Evolutionary conservation across 2,329 filamentous ascomycete species (phyloP).

Genomic region (Cladosporium cucumerinum): DNA sequence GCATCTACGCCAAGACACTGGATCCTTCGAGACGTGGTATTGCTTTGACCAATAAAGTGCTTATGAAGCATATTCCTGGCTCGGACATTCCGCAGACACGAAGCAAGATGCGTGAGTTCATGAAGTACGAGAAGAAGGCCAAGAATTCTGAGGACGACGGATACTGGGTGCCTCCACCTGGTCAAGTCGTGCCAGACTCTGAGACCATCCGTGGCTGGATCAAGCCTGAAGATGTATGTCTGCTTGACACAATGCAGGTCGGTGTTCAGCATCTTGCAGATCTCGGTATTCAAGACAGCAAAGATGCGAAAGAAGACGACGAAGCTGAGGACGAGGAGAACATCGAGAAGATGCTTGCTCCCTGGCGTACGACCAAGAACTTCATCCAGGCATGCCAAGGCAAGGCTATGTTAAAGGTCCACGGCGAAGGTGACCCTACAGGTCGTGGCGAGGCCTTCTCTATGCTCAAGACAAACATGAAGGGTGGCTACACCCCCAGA

Average conservation of each 20-base stretch:
- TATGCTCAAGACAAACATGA: constrained; percentile 98
- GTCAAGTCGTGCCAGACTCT: constrained; percentile 75
- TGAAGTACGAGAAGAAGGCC: constrained; percentile 85
- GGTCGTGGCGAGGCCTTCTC: constrained; percentile 91
- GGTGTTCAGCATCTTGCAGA: constrained; percentile 88
- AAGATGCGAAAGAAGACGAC: constrained; percentile 62
- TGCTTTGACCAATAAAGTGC: constrained; percentile 70
- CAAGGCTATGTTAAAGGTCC: constrained; percentile 94
- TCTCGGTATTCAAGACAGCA: constrained; percentile 72
- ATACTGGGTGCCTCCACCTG: constrained; percentile 75
- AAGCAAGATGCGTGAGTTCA: constrained; percentile 95
- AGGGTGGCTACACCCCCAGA: constrained; percentile 89
- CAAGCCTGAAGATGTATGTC: constrained; percentile 89
- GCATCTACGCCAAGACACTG: constrained; percentile 75
- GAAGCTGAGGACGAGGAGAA: constrained; percentile 64
- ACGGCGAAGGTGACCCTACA: constrained; percentile 92
- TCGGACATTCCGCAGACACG: constrained; percentile 93
- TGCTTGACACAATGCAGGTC: constrained; percentile 95
- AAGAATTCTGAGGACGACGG: constrained; percentile 68
- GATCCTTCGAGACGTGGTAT: constrained; percentile 67
- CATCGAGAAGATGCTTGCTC: constrained; percentile 83
- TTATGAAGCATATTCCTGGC: constrained; percentile 74
- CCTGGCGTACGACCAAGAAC: constrained; percentile 95
- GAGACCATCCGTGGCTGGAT: constrained; percentile 80
- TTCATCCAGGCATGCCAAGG: constrained; percentile 90